Evolutionary conservation across 169 alveolate species (phyloP).

Genomic region (Prorocentrum cordatum): DNA sequence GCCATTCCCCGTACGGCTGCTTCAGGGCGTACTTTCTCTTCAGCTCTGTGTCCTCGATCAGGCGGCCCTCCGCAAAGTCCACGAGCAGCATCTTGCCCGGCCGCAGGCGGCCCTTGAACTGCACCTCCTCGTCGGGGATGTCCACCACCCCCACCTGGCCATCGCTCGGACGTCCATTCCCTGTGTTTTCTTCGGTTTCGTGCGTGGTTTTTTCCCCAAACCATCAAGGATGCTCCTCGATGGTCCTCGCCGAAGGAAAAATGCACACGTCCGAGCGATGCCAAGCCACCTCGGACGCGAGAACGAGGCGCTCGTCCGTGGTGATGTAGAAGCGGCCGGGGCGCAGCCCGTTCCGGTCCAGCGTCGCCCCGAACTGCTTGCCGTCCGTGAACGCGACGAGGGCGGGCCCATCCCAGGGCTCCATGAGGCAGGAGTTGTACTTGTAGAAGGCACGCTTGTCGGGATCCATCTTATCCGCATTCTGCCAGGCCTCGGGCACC

Average conservation of each 20-base stretch:
- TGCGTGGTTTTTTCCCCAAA: too few relatives aligned
- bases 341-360: constrained; percentile 77
- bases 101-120: constrained; percentile 75
- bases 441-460: constrained; percentile 57
- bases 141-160: too few relatives aligned
- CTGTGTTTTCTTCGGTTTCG: too few relatives aligned
- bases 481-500: constrained; percentile 70
- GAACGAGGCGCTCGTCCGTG: constrained; percentile 72
- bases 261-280: too few relatives aligned
- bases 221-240: too few relatives aligned
- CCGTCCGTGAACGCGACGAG: constrained; percentile 77
- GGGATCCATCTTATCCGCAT: neutral
- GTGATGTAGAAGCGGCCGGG: constrained; percentile 73
- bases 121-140: constrained; percentile 67
- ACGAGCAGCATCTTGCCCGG: constrained; percentile 77
- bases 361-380: constrained; percentile 76
- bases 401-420: constrained; percentile 82
- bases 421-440: constrained; percentile 73
- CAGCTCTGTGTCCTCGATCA: constrained; percentile 64
- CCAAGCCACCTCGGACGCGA: constrained; percentile 78
- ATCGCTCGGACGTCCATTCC: too few relatives aligned
- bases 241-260: too few relatives aligned
- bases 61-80: constrained; percentile 68
- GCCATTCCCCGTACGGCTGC: neutral
- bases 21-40: constrained; percentile 29